Evolutionary conservation across 2,329 filamentous ascomycete species (phyloP), one percentile per base, ranked within the genome.

Genomic region (Orbilia javanica): DNA sequence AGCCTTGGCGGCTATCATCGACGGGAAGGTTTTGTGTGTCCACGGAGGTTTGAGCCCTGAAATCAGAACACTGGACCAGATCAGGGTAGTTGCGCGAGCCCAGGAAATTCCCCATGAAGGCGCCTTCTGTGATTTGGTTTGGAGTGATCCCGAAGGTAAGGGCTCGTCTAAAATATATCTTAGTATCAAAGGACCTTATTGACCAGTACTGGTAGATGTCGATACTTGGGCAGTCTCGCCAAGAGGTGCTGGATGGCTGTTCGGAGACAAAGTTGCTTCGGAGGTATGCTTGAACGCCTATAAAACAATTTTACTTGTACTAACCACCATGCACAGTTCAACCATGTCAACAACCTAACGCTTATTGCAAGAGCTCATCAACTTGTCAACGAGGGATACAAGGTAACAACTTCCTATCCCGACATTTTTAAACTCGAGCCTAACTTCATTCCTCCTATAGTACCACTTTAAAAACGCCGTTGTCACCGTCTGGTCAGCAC

Each of bases 381-480:
- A 83, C 86, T 93, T 22, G 91, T 93, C 80, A 92, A 93, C 81
- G 91, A 93, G 84, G 91, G 91, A 73, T 93, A 92, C 86, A 93
- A 93, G 84, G 87, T 87, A 84, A 74, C 82, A 75, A 36, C 34
- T 34, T 64, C 22, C 18, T 29, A 22, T n/a, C 50, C 7, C 7
- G 55, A 46, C 11, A 36, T 5, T 10, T 10, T 6, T 11, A 22
- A 15, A 42, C 15, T 46, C 15, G 4, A 27, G 48, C 15, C 48
- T 57, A 71, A 60, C 39, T 31, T 57, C 70, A 29, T 27, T 29
- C 36, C 34, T 34, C n/a, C 5, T 64, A 36, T 71, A 93, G 89
- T 98, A 96, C 84, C 95, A 98, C 84, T 98, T 98, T 85, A 88
- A 92, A 67, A 93, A 97, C 84, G 96, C 96, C 11, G 94, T 97